Evolutionary conservation across 345 rosid species (phyloP), one percentile per base, ranked within the genome.

Genomic region (Bruguiera gymnorhiza): DNA sequence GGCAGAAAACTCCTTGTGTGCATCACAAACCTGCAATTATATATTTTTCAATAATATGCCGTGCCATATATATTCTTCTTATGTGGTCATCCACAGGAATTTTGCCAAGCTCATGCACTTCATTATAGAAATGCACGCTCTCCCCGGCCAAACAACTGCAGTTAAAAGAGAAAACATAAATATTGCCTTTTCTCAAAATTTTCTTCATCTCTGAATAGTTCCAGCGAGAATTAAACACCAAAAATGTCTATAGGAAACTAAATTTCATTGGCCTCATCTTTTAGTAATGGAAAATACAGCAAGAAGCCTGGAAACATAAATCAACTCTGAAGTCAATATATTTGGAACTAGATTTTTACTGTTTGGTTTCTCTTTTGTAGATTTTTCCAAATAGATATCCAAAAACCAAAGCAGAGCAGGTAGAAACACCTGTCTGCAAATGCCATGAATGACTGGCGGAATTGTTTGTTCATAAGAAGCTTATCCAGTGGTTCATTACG

Each of bases 61-160:
- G 79, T 66, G 93, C 86, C 93, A 90, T 93, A 73, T 90, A 93
- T 74, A 93, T 90, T 78, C 92, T 85, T 80, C 94, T 83, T 50
- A 83, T 76, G 18, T 85, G 70, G 73, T 90, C 98, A 72, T 78
- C 82, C 37, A 63, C 61, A 7, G 91, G 87, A 72, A 93, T 87
- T 84, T 90, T 93, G 20, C 82, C 79, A 80, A 74, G 94, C 72
- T 89, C 98, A 63, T 81, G 83, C 56, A 93, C 93, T 77, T 93
- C 96, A 29, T 84, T 90, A 60, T 83, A 89, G 86, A 90, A 93
- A 87, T 93, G 96, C 68, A 93, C 79, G 20, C 90, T 87, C 86
- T 90, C 97, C 70, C 96, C 97, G 43, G 98, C 98, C 62, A 86
- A 86, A 74, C 91, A 93, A 74, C 98, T 90, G 82, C 69, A 69